Base-by-base conservation (phyloP, 1,139 yeast species). In the Geotrichum reessii region DNA sequence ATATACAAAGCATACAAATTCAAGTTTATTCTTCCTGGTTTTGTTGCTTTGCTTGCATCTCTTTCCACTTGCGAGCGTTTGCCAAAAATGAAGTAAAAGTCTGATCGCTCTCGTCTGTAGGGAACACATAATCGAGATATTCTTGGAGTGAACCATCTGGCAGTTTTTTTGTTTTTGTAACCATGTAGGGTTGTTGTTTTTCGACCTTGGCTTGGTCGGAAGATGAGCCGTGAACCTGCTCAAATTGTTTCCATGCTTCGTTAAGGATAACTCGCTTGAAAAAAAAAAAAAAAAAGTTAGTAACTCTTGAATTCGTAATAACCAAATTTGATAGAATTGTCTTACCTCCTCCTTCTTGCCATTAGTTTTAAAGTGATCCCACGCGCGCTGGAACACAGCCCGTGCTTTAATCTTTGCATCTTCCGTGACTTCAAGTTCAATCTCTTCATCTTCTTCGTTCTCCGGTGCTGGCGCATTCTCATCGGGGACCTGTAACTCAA, bases 241-340 rank as follows among this genome's bases (percentile, higher is more conserved):
- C 97, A 71, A 87, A 91, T 58, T 78, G 78, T 53, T 76, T 75
- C 79, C 87, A 83, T 0, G 91, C 84, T 60, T 87, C 85, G 33
- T 85, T 74, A 5, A 91, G 70, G 0, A 77, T 70, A 1, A 80
- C 74, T 52, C 95, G 77, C 40, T 50, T n/a, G n/a, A 24, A 1
- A 40, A 54, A 22, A 48, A 31, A 33, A 33, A 33, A n/a, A 37
- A 4, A 37, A 12, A 12, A n/a, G 53, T 49, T 49, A 49, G 57
- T 28, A 31, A 5, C 8, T 7, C 4, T 25, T 7, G 28, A 48
- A 25, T 8, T 28, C 6, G 31, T 12, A 17, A 9, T 33, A n/a
- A 48, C 8, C 22, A 6, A 25, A 25, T 19, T 14, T 27, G 25
- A 28, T 14, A 14, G 31, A n/a, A 47, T 9, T n/a, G 37, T 37